Percentiles rank a stretch among this genome's conserved stretches.
Conservation (phyloP, 2,329 filamentous ascomycete genomes). For the Chaetoscypha palmicola region DNA sequence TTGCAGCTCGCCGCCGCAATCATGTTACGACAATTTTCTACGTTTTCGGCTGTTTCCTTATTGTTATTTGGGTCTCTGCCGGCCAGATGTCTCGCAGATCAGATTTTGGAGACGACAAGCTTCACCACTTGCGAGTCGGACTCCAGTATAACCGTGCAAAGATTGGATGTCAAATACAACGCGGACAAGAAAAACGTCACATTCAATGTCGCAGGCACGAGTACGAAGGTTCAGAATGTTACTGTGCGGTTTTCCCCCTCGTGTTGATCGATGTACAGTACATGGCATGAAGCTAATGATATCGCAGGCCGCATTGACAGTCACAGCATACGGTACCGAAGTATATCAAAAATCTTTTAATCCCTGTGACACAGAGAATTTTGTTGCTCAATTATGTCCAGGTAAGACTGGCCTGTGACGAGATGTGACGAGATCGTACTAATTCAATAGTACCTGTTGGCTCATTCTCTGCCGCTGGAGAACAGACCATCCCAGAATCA, state of each 20-base stretch:
- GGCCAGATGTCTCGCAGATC: slow-evolving; percentile 48
- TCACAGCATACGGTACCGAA: slow-evolving; percentile 76
- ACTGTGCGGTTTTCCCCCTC: slow-evolving; percentile 15
- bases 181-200: slow-evolving; percentile 62
- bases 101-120: slow-evolving; percentile 73
- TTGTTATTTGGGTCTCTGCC: slow-evolving; percentile 26
- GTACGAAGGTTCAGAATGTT: slow-evolving; percentile 60
- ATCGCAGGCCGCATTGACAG: slow-evolving; percentile 43
- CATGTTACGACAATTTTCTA: slow-evolving; percentile 26
- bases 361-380: slow-evolving; percentile 64
- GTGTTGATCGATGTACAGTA: too few species aligned
- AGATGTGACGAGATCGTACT: background rate
- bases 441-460: slow-evolving; percentile 58
- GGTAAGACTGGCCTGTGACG: slow-evolving; percentile 51
- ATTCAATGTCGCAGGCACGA: slow-evolving; percentile 79
- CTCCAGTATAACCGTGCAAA: slow-evolving; percentile 60
- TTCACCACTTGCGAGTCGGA: slow-evolving; percentile 65
- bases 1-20: slow-evolving; percentile 14
- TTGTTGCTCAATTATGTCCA: slow-evolving; percentile 72
- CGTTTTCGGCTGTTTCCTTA: slow-evolving; percentile 25
- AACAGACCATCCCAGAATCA: slow-evolving; percentile 61
- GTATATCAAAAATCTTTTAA: slow-evolving; percentile 78
- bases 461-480: slow-evolving; percentile 64
- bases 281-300: slow-evolving; percentile 1
- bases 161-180: slow-evolving; percentile 73